phyloP scores from a whole-genome alignment of 345 rosid species.

The Trapa bicornis region DNA sequence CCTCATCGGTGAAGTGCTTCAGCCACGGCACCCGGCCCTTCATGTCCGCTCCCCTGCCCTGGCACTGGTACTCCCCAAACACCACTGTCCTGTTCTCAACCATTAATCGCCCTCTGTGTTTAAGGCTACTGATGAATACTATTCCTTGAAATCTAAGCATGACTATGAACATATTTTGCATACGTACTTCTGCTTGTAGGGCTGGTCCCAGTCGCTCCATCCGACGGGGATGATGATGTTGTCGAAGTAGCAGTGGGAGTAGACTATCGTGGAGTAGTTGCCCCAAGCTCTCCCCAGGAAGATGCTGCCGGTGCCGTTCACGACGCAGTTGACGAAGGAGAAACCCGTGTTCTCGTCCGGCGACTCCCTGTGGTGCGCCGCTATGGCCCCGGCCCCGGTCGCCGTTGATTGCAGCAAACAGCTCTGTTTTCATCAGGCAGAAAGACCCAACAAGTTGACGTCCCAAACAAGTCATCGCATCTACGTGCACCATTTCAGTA shows the following conservation, averaged over 20 bases:
- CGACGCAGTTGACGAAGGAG: slow-evolving; percentile 59
- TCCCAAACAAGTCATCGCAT: too few species aligned
- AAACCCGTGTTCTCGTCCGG: slow-evolving; percentile 64
- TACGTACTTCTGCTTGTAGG: slow-evolving; percentile 44
- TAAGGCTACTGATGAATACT: too few species aligned
- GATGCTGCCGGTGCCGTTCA: slow-evolving; percentile 65
- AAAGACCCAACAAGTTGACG: neutral
- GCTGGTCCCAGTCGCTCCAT: slow-evolving; percentile 77
- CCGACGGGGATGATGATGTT: slow-evolving; percentile 54
- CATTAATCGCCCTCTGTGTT: too few species aligned
- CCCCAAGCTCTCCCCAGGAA: slow-evolving; percentile 95
- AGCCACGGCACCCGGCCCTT: slow-evolving; percentile 57
- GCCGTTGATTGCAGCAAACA: slow-evolving; percentile 68
- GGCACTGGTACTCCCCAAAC: slow-evolving; percentile 71
- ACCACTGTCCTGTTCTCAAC: slow-evolving; percentile 41
- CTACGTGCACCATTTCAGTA: too few species aligned
- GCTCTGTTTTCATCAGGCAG: slow-evolving; percentile 23
- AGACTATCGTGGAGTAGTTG: slow-evolving; percentile 54
- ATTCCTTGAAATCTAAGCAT: too few species aligned
- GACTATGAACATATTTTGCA: too few species aligned
- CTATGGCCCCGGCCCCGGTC: slow-evolving; percentile 48
- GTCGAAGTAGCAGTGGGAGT: slow-evolving; percentile 54
- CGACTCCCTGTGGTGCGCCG: slow-evolving; percentile 71
- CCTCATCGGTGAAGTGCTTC: slow-evolving; percentile 32
- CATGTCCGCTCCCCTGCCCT: slow-evolving; percentile 69